phyloP scores from a whole-genome alignment of 371 early-diverging fungal species.

The Mortierella sp. region DNA sequence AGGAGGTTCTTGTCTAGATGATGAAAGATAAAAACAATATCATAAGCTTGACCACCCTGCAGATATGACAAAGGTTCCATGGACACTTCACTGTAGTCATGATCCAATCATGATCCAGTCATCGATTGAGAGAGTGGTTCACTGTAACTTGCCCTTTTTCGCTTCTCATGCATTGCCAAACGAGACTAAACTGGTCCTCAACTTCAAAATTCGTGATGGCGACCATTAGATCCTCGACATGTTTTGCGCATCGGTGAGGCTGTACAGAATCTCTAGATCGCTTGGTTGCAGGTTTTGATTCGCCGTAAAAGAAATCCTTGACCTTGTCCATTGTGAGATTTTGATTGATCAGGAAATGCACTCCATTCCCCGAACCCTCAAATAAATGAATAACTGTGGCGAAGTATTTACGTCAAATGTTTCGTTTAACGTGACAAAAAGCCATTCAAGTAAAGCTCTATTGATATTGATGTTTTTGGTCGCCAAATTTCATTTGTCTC shows the following conservation, averaged over 20 bases:
- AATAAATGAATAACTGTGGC: not conserved
- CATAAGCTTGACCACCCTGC: not conserved
- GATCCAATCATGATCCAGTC: not conserved
- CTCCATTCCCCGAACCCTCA: not conserved
- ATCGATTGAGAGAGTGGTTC: too few relatives aligned
- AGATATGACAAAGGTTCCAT: not conserved
- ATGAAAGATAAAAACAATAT: not conserved
- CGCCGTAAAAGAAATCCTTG: constrained; percentile 32
- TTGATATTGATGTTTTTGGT: not conserved
- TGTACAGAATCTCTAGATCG: constrained; percentile 9
- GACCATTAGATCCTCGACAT: constrained; percentile 49
- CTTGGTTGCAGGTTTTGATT: constrained; percentile 6
- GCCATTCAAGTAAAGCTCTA: not conserved
- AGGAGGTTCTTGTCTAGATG: constrained; percentile 5
- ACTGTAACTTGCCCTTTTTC: constrained; percentile 39
- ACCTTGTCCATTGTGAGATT: constrained; percentile 34
- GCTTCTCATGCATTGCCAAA: constrained; percentile 46
- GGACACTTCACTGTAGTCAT: too few relatives aligned
- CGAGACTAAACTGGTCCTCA: constrained; percentile 42
- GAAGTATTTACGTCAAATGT: constrained; percentile 10
- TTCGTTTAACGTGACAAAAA: not conserved
- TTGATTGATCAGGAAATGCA: not conserved
- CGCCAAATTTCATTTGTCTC: not conserved
- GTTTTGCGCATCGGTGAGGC: constrained; percentile 54
- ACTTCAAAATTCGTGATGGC: constrained; percentile 49